These are phyloP conservation scores for Erythrophleum fordii DNA, from an alignment of 306 rosid genomes.

Conservation along the genomic window DNA sequence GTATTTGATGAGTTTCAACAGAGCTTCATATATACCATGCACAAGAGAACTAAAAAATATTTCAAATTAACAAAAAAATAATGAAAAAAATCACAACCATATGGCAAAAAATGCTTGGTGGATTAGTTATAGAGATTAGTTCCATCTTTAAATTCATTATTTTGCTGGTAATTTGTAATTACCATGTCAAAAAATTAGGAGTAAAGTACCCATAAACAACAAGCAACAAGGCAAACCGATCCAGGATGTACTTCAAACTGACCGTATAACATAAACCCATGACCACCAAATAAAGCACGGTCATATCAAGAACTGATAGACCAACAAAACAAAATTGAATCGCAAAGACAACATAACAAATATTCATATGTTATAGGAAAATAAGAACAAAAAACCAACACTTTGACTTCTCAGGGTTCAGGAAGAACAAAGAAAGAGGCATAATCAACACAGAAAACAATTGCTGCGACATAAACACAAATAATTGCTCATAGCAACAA, in stretches of 20 bases:
- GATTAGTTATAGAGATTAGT: background rate
- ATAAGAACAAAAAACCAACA: background rate
- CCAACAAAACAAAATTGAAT: background rate
- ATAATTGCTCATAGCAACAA: background rate
- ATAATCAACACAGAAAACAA: background rate
- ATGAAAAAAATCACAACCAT: background rate
- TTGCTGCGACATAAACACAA: background rate
- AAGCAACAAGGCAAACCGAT: background rate
- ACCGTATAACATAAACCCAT: background rate
- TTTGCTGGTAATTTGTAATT: background rate
- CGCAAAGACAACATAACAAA: constrained; percentile 5
- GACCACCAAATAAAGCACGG: background rate
- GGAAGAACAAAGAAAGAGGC: background rate
- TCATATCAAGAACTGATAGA: background rate
- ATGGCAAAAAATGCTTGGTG: background rate
- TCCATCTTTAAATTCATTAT: background rate
- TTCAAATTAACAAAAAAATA: background rate
- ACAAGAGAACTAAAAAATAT: background rate
- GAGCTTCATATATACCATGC: background rate
- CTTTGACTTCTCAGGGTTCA: background rate
- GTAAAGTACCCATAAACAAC: background rate
- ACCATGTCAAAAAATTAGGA: background rate
- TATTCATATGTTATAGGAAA: background rate
- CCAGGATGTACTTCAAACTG: background rate
- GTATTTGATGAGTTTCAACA: background rate